phyloP scores from a whole-genome alignment of 2,329 filamentous ascomycete species.

The Xylariaceae sp. region DNA sequence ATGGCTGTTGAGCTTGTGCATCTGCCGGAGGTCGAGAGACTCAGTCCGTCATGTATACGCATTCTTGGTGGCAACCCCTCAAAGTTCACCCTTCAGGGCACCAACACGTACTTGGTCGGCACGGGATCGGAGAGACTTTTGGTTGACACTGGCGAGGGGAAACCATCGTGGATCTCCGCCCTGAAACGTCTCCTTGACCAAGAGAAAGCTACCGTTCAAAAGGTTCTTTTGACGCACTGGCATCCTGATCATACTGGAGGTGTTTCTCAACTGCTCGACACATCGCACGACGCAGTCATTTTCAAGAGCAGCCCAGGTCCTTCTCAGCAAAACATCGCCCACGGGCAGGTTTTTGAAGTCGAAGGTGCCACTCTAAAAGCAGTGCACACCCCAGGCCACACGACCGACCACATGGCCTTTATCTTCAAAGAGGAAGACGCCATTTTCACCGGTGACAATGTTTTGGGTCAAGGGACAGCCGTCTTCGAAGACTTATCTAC shows the following conservation, averaged over 20 bases:
- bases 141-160: conserved; percentile 86
- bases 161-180: conserved; percentile 64
- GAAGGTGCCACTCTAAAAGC: conserved; percentile 35
- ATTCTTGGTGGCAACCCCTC: conserved; percentile 88
- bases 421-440: conserved; percentile 73
- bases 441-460: conserved; percentile 86
- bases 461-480: conserved; percentile 80
- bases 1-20: conserved; percentile 61
- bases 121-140: conserved; percentile 69
- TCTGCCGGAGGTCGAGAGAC: conserved; percentile 69
- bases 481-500: conserved; percentile 73
- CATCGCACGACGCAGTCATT: conserved; percentile 60
- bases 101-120: conserved; percentile 93
- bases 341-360: conserved; percentile 49
- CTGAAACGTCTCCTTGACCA: conserved; percentile 60
- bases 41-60: conserved; percentile 74
- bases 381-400: conserved; percentile 60
- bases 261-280: conserved; percentile 60
- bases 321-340: conserved; percentile 49
- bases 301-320: conserved; percentile 60
- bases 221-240: conserved; percentile 83
- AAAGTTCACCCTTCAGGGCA: conserved; percentile 73
- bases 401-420: conserved; percentile 77
- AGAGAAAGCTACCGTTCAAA: conserved; percentile 65
- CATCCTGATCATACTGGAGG: conserved; percentile 83